Evolutionary conservation across 371 early-diverging fungal genomes (phyloP).

Genomic region (Conidiobolus coronatus): DNA sequence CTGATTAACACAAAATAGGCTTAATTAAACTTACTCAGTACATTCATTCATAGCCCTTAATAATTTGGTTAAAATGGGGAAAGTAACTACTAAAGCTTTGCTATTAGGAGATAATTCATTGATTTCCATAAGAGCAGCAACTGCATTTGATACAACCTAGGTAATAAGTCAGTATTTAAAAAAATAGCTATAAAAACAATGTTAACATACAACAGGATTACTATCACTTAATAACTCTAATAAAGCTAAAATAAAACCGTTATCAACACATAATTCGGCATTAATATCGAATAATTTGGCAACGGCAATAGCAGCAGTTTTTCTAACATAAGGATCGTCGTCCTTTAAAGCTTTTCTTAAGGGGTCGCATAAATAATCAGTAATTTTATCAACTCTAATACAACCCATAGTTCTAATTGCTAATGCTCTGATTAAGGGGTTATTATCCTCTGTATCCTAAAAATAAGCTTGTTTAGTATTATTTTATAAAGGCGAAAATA

Average conservation of each 20-base stretch:
- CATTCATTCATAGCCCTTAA: constrained; percentile 84
- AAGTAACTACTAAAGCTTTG: constrained; percentile 44
- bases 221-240: constrained; percentile 78
- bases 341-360: constrained; percentile 61
- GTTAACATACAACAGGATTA: constrained; percentile 64
- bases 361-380: constrained; percentile 74
- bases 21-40: constrained; percentile 40
- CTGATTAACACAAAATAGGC: not conserved
- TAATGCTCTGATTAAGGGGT: constrained; percentile 87
- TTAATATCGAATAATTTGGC: constrained; percentile 72
- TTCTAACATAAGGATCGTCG: constrained; percentile 73
- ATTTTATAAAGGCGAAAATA: constrained; percentile 1
- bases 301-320: constrained; percentile 89
- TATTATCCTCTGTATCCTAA: constrained; percentile 84
- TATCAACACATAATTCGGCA: constrained; percentile 43
- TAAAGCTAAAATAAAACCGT: constrained; percentile 60
- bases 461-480: not conserved
- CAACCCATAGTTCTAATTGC: constrained; percentile 91
- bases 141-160: constrained; percentile 84
- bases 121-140: constrained; percentile 77
- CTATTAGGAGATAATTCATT: constrained; percentile 46
- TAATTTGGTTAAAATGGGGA: constrained; percentile 53
- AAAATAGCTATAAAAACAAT: not conserved
- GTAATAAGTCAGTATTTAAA: not conserved
- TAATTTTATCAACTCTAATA: constrained; percentile 81